Base-by-base conservation (phyloP, 108 stramenopile species). In the Pseudonitzschia delicatissima region DNA sequence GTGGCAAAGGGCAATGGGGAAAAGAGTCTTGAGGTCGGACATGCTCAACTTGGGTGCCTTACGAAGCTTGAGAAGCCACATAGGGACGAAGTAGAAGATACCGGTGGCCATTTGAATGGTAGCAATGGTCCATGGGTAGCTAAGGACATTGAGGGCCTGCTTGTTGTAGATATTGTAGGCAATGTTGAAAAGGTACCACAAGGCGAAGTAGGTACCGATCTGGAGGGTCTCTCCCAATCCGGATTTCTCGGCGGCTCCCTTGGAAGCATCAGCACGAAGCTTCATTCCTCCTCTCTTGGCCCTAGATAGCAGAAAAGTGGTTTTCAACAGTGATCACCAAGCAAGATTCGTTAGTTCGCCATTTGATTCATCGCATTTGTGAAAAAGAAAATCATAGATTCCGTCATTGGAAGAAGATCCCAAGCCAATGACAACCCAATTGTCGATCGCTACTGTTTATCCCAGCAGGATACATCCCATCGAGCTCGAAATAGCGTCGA, bases 151-250 rank as follows among this genome's bases (percentile, higher is more conserved):
- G 44, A 99, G 64, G 13, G 91, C 96, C 60, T 93, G 95, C 79
- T 99, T 98, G 84, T 99, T 98, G 89, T 94, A 96, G 64, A 99
- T 96, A 80, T 98, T 98, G 97, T 98, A 99, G 27, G 91, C 95
- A 68, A 98, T 94, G 85, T 98, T 99, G 82, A 99, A 96, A 37
- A 96, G 86, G 76, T 98, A 99, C 98, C 98, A 99, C 36, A 99
- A 76, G 29, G 84, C 93, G 84, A 98, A 97, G 91, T 95, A 96
- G 36, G 68, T 57, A 36, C 84, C 94, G 21, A 91, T 80, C 68
- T 96, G 74, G 45, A 96, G 83, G 36, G 92, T 85, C 36, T 88
- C 92, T 8, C 51, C 64, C 26, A 92, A 64, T 27, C 71, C 73
- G 53, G 75, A 42, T 44, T 71, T 79, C 9, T 79, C 79, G 37